Evolutionary conservation across 2,329 filamentous ascomycete genomes (phyloP).

Genomic region (Penicillium sp.): DNA sequence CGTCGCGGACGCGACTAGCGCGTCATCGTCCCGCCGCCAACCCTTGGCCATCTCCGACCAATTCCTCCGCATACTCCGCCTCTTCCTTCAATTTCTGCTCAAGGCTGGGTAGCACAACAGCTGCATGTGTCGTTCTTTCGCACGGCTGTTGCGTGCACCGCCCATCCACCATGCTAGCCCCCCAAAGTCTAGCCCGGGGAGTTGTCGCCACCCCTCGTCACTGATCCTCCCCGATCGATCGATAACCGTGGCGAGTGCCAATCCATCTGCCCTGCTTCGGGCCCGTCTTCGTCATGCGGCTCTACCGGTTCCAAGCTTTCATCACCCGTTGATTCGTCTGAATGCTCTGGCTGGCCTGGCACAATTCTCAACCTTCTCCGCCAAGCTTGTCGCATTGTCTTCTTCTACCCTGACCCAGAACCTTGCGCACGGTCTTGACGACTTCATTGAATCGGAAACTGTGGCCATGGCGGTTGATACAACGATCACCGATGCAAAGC

Average conservation of each 20-base stretch:
- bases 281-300: conserved; percentile 19
- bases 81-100: conserved; percentile 1
- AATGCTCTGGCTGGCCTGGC: not conserved
- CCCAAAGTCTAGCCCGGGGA: conserved; percentile 24
- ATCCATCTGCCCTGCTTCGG: conserved; percentile 18
- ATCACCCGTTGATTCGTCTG: not conserved
- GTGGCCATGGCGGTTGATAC: conserved; percentile 9
- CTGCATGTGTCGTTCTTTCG: conserved; percentile 36
- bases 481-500: conserved; percentile 8
- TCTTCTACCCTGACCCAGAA: conserved; percentile 8
- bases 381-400: conserved; percentile 2
- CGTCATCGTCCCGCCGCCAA: conserved; percentile 8
- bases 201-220: conserved; percentile 34
- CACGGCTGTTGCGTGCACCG: conserved; percentile 27
- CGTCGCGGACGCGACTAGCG: conserved; percentile 13
- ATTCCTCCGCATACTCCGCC: not conserved
- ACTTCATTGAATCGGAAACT: not conserved
- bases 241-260: conserved; percentile 31
- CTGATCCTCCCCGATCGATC: conserved; percentile 29
- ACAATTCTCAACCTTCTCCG: not conserved
- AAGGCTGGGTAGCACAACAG: conserved; percentile 8
- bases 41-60: not conserved
- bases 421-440: not conserved
- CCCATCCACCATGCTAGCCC: conserved; percentile 33
- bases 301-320: not conserved